These are phyloP conservation scores for Nemania diffusa DNA, from an alignment of 2,329 filamentous ascomycete genomes.

Conservation along the genomic window DNA sequence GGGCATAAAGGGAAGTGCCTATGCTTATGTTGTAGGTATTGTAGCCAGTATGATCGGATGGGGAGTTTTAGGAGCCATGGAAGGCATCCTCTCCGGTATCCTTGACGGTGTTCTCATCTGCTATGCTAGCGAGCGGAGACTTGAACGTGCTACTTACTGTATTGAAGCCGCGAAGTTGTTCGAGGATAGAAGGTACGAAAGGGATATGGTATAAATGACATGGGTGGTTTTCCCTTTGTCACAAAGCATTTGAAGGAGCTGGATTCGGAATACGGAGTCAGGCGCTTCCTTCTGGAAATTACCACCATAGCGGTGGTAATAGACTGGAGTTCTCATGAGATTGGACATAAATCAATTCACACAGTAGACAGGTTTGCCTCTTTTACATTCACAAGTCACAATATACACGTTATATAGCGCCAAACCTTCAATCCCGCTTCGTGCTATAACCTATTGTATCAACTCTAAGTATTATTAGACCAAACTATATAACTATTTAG, in stretches of 20 bases:
- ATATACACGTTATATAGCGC: slow-evolving; percentile 15
- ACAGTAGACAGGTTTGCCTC: slow-evolving; percentile 25
- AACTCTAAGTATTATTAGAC: too few relatives aligned
- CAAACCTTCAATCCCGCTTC: neutral
- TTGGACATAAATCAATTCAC: slow-evolving; percentile 29
- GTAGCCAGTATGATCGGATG: slow-evolving; percentile 95
- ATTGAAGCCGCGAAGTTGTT: slow-evolving; percentile 91
- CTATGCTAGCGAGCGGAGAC: slow-evolving; percentile 88
- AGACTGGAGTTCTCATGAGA: slow-evolving; percentile 29
- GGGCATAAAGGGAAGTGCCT: slow-evolving; percentile 80
- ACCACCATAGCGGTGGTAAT: slow-evolving; percentile 13
- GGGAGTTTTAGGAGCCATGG: slow-evolving; percentile 90
- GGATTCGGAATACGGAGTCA: slow-evolving; percentile 23
- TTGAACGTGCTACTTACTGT: slow-evolving; percentile 82
- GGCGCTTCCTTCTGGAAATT: slow-evolving; percentile 21
- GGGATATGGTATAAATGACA: slow-evolving; percentile 47
- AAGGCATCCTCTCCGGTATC: slow-evolving; percentile 86
- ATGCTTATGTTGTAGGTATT: slow-evolving; percentile 93
- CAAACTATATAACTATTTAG: neutral
- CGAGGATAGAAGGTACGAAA: slow-evolving; percentile 65
- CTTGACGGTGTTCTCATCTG: slow-evolving; percentile 91
- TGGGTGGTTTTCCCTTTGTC: slow-evolving; percentile 12
- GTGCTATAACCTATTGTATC: too few relatives aligned
- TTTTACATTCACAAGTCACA: slow-evolving; percentile 6
- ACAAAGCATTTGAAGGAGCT: slow-evolving; percentile 32